A percentile compares a stretch with the other conserved stretches of the same genome.
Evolutionary conservation across 805 yeast species (phyloP).

Genomic region (Pichia scutulata): DNA sequence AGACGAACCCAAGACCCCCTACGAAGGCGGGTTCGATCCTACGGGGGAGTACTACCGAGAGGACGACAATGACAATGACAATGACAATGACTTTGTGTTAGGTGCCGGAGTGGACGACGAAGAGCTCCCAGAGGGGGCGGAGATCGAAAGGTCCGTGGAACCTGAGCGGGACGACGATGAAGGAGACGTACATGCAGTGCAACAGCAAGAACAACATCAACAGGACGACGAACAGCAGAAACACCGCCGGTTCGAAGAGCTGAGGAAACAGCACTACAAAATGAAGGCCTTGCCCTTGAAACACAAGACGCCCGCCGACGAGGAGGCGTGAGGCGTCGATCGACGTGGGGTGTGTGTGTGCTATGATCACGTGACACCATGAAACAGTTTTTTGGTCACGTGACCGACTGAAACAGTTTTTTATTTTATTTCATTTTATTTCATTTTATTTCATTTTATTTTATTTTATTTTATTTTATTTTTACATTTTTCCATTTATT

Average conservation of each 20-base stretch:
- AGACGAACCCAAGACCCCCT: constrained; percentile 94
- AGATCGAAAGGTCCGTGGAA: too few species aligned
- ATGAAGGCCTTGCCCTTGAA: constrained; percentile 43
- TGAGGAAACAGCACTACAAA: constrained; percentile 76
- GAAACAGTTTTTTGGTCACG: too few species aligned
- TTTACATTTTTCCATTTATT: too few species aligned
- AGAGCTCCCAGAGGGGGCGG: too few species aligned
- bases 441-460: too few species aligned
- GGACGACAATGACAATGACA: constrained; percentile 52
- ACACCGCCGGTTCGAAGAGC: constrained; percentile 64
- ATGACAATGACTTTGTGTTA: constrained; percentile 2
- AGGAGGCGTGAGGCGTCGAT: too few species aligned
- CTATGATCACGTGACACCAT: too few species aligned
- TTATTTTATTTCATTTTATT: too few species aligned
- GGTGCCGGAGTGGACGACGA: constrained; percentile 2
- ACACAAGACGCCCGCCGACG: constrained; percentile 32
- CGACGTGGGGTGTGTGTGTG: too few species aligned
- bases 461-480: too few species aligned
- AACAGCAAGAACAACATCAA: too few species aligned
- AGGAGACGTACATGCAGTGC: background rate
- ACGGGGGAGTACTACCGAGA: constrained; percentile 69
- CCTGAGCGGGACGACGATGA: constrained; percentile 18
- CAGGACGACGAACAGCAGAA: constrained; percentile 27
- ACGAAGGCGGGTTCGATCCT: constrained; percentile 82
- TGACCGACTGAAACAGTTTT: too few species aligned